A percentile compares a stretch with the other conserved stretches of the same genome.
Conservation (phyloP, 2,329 filamentous ascomycete genomes). For the Monosporascus ibericus region DNA sequence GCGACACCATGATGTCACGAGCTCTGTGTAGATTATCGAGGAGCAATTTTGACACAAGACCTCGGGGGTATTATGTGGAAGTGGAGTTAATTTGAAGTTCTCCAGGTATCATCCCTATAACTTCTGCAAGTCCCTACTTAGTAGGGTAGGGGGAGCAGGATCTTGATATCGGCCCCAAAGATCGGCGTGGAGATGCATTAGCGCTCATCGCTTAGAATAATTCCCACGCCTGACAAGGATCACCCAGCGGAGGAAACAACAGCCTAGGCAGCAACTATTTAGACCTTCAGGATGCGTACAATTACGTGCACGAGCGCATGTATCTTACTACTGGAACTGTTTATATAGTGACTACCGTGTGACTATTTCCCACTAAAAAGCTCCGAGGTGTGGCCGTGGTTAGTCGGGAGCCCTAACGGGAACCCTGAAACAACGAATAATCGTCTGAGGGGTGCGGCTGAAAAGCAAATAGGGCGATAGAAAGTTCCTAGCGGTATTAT, state of each 20-base stretch:
- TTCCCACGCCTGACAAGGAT: conserved; percentile 17
- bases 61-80: too few relatives aligned
- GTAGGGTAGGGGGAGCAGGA: conserved; percentile 1
- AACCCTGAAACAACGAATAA: not conserved
- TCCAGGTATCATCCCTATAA: conserved; percentile 1
- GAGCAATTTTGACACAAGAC: too few relatives aligned
- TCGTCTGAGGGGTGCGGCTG: conserved; percentile 9
- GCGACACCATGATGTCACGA: too few relatives aligned
- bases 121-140: not conserved
- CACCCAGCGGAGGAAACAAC: conserved; percentile 5
- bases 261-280: too few relatives aligned
- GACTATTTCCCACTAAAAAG: not conserved
- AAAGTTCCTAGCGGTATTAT: not conserved
- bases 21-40: too few relatives aligned
- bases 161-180: conserved; percentile 4
- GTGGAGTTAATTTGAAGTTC: not conserved
- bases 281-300: too few relatives aligned
- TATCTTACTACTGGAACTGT: too few relatives aligned
- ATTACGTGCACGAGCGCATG: not conserved
- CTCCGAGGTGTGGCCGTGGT: not conserved
- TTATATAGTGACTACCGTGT: too few relatives aligned
- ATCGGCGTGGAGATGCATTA: conserved; percentile 23
- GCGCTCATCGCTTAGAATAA: conserved; percentile 22
- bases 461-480: conserved; percentile 6
- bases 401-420: not conserved